These are phyloP conservation scores for Penicillium sp. DNA, from an alignment of 2,329 filamentous ascomycete genomes.

Conservation along the genomic window DNA sequence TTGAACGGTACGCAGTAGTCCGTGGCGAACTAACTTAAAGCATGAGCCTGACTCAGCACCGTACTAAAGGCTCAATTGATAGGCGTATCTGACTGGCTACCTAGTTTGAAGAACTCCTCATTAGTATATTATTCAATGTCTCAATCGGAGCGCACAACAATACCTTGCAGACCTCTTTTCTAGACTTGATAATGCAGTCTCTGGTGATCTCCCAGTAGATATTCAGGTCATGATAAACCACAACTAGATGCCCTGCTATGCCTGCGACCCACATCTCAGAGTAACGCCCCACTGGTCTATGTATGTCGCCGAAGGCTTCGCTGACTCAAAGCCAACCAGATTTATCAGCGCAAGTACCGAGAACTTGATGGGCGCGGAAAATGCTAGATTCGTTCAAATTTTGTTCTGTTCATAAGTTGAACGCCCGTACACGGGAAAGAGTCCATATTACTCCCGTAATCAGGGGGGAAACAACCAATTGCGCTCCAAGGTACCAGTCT, in stretches of 20 bases:
- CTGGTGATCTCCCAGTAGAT: background rate
- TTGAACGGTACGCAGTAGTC: too few relatives aligned
- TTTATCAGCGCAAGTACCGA: background rate
- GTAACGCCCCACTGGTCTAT: background rate
- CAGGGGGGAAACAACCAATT: slow-evolving; percentile 19
- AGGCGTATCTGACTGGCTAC: too few relatives aligned
- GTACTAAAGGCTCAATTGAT: too few relatives aligned
- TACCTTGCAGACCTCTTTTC: background rate
- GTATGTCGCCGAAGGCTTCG: background rate
- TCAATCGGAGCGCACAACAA: too few relatives aligned
- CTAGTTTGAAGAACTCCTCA: background rate
- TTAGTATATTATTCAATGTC: background rate
- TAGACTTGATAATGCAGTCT: background rate
- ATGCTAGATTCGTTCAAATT: background rate
- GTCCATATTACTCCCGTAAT: background rate
- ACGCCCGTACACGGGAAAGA: background rate
- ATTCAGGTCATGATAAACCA: background rate
- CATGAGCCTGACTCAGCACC: too few relatives aligned
- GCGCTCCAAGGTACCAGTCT: slow-evolving; percentile 14
- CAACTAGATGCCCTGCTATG: background rate
- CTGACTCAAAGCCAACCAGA: background rate
- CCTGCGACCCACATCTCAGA: background rate
- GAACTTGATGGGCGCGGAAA: background rate
- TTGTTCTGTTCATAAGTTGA: background rate
- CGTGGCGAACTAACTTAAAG: too few relatives aligned